Base-by-base conservation (phyloP, 441 rosid genomes). In the Erysimum cheiri region DNA sequence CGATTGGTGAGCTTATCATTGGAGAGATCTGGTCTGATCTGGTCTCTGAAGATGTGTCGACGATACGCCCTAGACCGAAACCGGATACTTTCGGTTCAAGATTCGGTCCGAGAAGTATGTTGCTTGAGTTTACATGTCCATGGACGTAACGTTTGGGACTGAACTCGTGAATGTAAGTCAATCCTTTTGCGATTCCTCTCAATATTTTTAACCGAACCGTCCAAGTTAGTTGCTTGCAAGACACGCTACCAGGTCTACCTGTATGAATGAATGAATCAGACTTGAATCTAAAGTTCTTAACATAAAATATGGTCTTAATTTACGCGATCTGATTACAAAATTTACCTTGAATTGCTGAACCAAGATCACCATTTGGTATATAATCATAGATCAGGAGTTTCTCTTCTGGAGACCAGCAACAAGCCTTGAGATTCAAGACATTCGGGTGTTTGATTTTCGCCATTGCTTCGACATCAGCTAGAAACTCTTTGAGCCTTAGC, bases 341-440 rank as follows among this genome's bases (percentile, higher is more conserved):
- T 61, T 80, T 80, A 85, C 88, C 90, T 24, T 88, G 93, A 64
- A 88, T 73, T 10, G 89, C 86, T 12, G 86, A 75, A 15, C 80
- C 76, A 71, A 86, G 93, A 56, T 83, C 83, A 8, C 83, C 83
- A 58, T 85, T 82, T 35, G 86, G 81, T 49, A 84, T 78, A 48
- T 78, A 85, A 60, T 84, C 93, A 31, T 85, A 88, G 80, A 88
- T 85, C 12, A 84, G 74, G 15, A 88, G 80, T 73, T 88, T 86
- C 80, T 88, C 93, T 14, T 88, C 80, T 0, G 66, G 78, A 58
- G 93, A 85, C 84, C 90, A 88, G 69, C 85, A 88, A 73, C 86
- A 88, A 55, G 90, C 90, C 73, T 83, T 78, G 46, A 88, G 93
- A 52, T 71, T 79, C 64, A 85, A 83, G 6, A 85, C 64, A 69